Evolutionary conservation across 768 basidiomycete genomes (phyloP).

Genomic region (Russula brevipes): DNA sequence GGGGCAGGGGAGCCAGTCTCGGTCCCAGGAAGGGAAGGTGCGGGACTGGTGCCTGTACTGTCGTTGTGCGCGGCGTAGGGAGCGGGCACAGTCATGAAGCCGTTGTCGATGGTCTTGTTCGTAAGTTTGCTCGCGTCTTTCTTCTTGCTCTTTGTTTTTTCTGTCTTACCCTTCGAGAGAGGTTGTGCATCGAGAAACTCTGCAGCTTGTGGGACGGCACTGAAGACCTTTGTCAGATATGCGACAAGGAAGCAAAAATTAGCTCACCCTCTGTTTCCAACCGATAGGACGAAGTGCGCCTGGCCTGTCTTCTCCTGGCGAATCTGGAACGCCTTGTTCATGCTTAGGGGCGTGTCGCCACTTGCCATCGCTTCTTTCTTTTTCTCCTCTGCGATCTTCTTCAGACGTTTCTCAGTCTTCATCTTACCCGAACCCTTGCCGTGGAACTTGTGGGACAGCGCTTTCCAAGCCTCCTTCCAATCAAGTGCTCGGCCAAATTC

Average conservation of each 20-base stretch:
- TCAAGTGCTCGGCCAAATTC: slow-evolving; percentile 87
- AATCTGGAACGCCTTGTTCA: slow-evolving; percentile 90
- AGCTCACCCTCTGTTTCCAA: slow-evolving; percentile 84
- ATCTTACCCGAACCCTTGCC: slow-evolving; percentile 95
- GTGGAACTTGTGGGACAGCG: slow-evolving; percentile 95
- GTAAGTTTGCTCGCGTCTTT: slow-evolving; percentile 56
- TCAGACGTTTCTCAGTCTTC: slow-evolving; percentile 94
- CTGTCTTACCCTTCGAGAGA: slow-evolving; percentile 76
- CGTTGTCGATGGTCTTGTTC: slow-evolving; percentile 46
- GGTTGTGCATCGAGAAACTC: slow-evolving; percentile 80
- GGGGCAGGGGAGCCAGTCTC: slow-evolving; percentile 59
- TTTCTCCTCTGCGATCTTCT: slow-evolving; percentile 96
- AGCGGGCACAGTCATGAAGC: slow-evolving; percentile 71
- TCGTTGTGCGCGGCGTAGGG: slow-evolving; percentile 42
- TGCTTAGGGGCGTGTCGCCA: slow-evolving; percentile 92
- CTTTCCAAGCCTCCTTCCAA: slow-evolving; percentile 98
- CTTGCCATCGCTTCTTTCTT: slow-evolving; percentile 92
- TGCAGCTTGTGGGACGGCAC: slow-evolving; percentile 80
- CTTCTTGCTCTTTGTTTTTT: slow-evolving; percentile 75
- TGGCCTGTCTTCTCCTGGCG: slow-evolving; percentile 92
- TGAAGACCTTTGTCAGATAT: slow-evolving; percentile 32
- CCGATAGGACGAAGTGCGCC: slow-evolving; percentile 92
- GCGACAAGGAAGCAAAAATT: background rate
- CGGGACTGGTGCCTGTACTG: slow-evolving; percentile 39
- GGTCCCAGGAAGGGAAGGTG: slow-evolving; percentile 33